These are phyloP conservation scores for Penicillium mononematosum DNA, from an alignment of 495 filamentous ascomycete species.

Conservation along the genomic window DNA sequence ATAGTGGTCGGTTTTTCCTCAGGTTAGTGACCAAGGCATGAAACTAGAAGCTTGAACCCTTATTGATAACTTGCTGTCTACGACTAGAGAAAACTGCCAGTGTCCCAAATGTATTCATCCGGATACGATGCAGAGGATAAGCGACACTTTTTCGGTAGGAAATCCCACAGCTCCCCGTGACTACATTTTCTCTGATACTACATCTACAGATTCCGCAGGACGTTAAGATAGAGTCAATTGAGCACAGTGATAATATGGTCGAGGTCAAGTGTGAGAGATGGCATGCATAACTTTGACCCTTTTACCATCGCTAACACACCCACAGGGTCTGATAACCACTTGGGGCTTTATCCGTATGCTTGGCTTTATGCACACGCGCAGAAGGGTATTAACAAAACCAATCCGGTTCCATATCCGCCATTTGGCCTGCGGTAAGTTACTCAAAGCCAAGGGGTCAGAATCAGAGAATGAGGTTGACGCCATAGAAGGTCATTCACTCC, in stretches of 20 bases:
- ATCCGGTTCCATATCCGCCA: background rate
- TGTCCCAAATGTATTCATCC: slow-evolving; percentile 72
- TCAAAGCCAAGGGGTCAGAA: background rate
- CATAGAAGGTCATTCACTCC: slow-evolving; percentile 30
- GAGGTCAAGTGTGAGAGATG: slow-evolving; percentile 32
- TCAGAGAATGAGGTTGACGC: background rate
- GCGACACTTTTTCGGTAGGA: slow-evolving; percentile 68
- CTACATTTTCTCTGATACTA: background rate
- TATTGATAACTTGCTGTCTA: slow-evolving; percentile 2
- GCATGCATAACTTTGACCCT: background rate
- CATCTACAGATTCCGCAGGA: slow-evolving; percentile 50
- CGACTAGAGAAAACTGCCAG: slow-evolving; percentile 73
- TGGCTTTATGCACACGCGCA: slow-evolving; percentile 37
- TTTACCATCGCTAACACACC: slow-evolving; percentile 19
- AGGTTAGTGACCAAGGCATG: slow-evolving; percentile 16
- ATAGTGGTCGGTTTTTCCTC: slow-evolving; percentile 23
- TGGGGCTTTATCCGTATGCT: slow-evolving; percentile 55
- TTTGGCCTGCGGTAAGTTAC: background rate
- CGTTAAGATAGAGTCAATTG: slow-evolving; percentile 39
- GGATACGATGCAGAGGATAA: slow-evolving; percentile 70
- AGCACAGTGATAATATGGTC: slow-evolving; percentile 11
- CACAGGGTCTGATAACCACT: slow-evolving; percentile 50
- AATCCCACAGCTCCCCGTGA: background rate
- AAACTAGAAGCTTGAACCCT: background rate
- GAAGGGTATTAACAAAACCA: background rate